Evolutionary conservation across 192 early-diverging fungal species (phyloP), one percentile per base, ranked within the genome.

Genomic region (Coemansia asiatica): DNA sequence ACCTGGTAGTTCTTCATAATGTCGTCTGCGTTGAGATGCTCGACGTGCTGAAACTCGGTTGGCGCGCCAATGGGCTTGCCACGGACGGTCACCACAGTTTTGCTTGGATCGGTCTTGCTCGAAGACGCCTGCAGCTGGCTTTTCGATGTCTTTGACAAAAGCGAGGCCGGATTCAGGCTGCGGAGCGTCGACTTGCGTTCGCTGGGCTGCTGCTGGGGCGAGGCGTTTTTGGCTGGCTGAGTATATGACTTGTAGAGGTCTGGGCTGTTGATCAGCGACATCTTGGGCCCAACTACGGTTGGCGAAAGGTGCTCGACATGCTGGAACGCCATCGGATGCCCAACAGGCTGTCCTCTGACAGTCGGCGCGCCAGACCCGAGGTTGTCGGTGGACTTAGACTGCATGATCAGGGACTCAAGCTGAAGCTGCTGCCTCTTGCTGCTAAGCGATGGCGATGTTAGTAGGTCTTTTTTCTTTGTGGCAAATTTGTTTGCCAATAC

Each of bases 251-350:
- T 66, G 60, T 67, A 63, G 1, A 67, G 60, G 9, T 62, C 65
- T 0, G 64, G 64, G 40, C 64, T 67, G 71, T 72, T 72, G 63
- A 75, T 71, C 18, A 75, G 65, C 27, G 68, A 56, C 69, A 81
- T 75, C 64, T 75, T 75, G 62, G 72, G 72, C 25, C 56, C 67
- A 27, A 74, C 36, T 35, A 72, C 51, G 15, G 69, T 74, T 0
- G 69, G 72, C 63, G 78, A 81, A 62, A 81, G 55, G 38, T 81
- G 78, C 69, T 81, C 72, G 63, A 81, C 78, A 36, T 81, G 78
- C 18, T 75, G 68, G 56, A 81, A 75, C 36, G 78, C 67, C 69
- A 81, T 75, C 16, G 78, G 78, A 40, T 74, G 68, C 31, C 78
- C 72, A 13, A 81, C 78, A 4, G 73, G 69, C 66, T 72, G 69